A percentile compares a stretch with the other conserved stretches of the same genome.
Evolutionary conservation across 345 rosid species (phyloP).

Genomic region (Garcia nutans): DNA sequence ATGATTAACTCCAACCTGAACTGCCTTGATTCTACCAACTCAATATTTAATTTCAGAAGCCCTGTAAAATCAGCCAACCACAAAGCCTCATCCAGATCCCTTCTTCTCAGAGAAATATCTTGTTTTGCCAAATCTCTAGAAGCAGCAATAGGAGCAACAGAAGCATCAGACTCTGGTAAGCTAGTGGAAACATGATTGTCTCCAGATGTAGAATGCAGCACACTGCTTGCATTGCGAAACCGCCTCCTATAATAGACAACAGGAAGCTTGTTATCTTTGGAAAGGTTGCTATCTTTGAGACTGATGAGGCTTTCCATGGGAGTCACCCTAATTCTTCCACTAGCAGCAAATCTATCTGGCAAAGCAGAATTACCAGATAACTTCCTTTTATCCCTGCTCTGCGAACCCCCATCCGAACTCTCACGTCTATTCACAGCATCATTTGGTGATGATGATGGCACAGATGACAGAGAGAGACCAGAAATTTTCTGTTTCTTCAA

Average conservation of each 20-base stretch:
- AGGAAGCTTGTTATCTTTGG: conserved; percentile 48
- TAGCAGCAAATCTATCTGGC: conserved; percentile 32
- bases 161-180: conserved; percentile 22
- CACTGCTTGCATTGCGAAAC: conserved; percentile 43
- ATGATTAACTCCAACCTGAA: conserved; percentile 42
- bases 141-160: conserved; percentile 26
- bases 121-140: conserved; percentile 24
- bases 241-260: conserved; percentile 82
- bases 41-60: conserved; percentile 35
- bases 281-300: conserved; percentile 35
- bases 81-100: conserved; percentile 28
- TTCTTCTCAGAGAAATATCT: conserved; percentile 27
- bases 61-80: conserved; percentile 42
- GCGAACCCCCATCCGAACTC: conserved; percentile 28
- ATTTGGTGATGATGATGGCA: conserved; percentile 21
- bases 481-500: conserved; percentile 52
- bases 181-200: conserved; percentile 21
- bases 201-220: conserved; percentile 10
- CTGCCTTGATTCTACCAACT: conserved; percentile 33
- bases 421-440: conserved; percentile 32
- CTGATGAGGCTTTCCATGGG: conserved; percentile 33
- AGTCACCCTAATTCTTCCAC: conserved; percentile 36
- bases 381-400: conserved; percentile 28
- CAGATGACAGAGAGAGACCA: conserved; percentile 18
- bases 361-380: conserved; percentile 33